These are phyloP conservation scores for Spathaspora girioi DNA, from an alignment of 805 yeast species.

Conservation along the genomic window DNA sequence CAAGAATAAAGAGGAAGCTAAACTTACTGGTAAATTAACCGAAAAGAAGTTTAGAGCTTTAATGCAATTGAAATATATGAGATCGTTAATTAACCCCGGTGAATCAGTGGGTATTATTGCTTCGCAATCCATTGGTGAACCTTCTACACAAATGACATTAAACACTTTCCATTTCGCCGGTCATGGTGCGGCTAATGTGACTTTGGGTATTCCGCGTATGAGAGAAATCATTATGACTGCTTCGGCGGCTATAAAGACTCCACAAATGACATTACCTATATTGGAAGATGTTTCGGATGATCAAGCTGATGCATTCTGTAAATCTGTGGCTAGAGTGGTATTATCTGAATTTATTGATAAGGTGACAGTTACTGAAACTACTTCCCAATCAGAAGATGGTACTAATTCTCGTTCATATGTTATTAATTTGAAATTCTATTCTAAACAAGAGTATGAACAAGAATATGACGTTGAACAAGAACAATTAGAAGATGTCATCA, in stretches of 20 bases:
- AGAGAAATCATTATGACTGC: slow-evolving; percentile 99
- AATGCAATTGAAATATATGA: slow-evolving; percentile 98
- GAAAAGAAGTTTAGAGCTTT: slow-evolving; percentile 88
- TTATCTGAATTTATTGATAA: slow-evolving; percentile 86
- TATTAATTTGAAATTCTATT: slow-evolving; percentile 72
- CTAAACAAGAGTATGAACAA: slow-evolving; percentile 68
- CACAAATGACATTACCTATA: slow-evolving; percentile 95
- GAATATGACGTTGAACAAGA: slow-evolving; percentile 87
- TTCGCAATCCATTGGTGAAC: slow-evolving; percentile 97
- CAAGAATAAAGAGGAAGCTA: slow-evolving; percentile 44
- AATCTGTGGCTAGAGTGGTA: slow-evolving; percentile 78
- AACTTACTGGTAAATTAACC: slow-evolving; percentile 47
- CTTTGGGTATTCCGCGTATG: slow-evolving; percentile 99
- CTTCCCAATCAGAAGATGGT: slow-evolving; percentile 54
- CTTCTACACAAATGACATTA: slow-evolving; percentile 98
- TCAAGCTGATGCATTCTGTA: slow-evolving; percentile 90
- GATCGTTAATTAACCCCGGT: slow-evolving; percentile 92
- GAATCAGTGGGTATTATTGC: slow-evolving; percentile 99
- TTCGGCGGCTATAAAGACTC: slow-evolving; percentile 91
- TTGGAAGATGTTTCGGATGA: slow-evolving; percentile 75
- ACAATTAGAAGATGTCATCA: slow-evolving; percentile 69
- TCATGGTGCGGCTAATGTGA: slow-evolving; percentile 99
- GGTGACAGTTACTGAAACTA: slow-evolving; percentile 83
- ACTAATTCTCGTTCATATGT: slow-evolving; percentile 66
- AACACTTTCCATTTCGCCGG: slow-evolving; percentile 99